phyloP scores from a whole-genome alignment of 306 rosid species.

The Cicer bijugum region DNA sequence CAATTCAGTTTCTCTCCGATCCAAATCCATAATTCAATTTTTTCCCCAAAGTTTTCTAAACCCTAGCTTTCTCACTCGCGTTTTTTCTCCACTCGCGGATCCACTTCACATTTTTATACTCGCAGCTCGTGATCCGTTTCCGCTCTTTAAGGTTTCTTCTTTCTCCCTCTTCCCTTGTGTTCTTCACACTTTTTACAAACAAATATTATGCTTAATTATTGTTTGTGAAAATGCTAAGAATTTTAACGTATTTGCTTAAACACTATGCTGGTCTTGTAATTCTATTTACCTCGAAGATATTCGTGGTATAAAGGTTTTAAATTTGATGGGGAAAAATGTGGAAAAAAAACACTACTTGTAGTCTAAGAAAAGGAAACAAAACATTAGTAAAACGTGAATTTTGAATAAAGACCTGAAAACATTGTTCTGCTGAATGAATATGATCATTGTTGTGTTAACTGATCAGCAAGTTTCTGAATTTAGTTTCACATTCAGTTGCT shows the following conservation, averaged over 20 bases:
- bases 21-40: slow-evolving; percentile 41
- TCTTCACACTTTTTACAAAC: background rate
- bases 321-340: background rate
- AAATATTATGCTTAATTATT: background rate
- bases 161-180: background rate
- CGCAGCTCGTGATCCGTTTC: slow-evolving; percentile 38
- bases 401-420: slow-evolving; percentile 12
- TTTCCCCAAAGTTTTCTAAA: slow-evolving; percentile 50
- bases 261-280: slow-evolving; percentile 20
- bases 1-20: slow-evolving; percentile 43
- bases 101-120: slow-evolving; percentile 37
- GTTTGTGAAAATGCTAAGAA: slow-evolving; percentile 31
- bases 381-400: slow-evolving; percentile 10
- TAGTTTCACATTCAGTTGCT: background rate
- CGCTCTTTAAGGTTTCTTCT: slow-evolving; percentile 48
- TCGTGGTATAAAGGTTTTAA: background rate
- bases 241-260: slow-evolving; percentile 13
- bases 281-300: background rate
- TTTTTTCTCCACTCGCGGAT: slow-evolving; percentile 54
- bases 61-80: slow-evolving; percentile 63
- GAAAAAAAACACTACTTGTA: slow-evolving; percentile 10
- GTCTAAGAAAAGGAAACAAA: slow-evolving; percentile 33
- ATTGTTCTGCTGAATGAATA: slow-evolving; percentile 4
- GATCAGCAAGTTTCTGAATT: slow-evolving; percentile 14
- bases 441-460: slow-evolving; percentile 14